Evolutionary conservation across 306 rosid genomes (phyloP), one percentile per base, ranked within the genome.

Genomic region (Lagenaria siceraria): DNA sequence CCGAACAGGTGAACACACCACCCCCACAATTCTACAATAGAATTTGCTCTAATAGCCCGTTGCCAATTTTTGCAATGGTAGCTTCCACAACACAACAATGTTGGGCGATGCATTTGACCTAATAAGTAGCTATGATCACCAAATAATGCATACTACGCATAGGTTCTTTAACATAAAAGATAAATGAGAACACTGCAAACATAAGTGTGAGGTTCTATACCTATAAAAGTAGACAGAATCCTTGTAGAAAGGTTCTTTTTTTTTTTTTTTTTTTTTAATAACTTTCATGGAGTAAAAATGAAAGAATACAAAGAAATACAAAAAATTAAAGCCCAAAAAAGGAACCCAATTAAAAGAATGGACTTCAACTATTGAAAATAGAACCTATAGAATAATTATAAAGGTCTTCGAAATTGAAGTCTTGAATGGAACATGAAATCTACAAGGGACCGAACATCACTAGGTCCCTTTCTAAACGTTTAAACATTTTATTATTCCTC

Each of bases 1-100:
- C 98, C 98, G 75, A 90, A 88, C 77, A 94, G 98, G 98, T 94
- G 72, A 75, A n/a, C 74, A 60, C 78, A 58, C 21, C 21, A 10
- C 2, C 27, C 27, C 19, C 5, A 31, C 14, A 59, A 9, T 11
- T 53, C 12, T 9, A 31, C 15, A 52, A 33, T 74, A 15, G 21
- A 27, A 21, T 76, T 14, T 33, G 36, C 36, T 33, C 5, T 33
- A 42, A 46, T 29, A 9, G 36, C 27, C 49, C 0, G 12, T 54
- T 25, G 8, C 19, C 51, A 10, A 42, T 2, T 11, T 40, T 69
- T 43, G 24, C 36, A 11, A 13, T 17, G 15, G 8, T 69, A 19
- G 53, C 25, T 19, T 69, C 18, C 75, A 42, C 75, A 40, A n/a
- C 73, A 19, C 15, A 19, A 9, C 24, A 65, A 18, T 35, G 71